Conservation (phyloP, 352 stramenopile genomes). For the Globisporangium iwayamae region DNA sequence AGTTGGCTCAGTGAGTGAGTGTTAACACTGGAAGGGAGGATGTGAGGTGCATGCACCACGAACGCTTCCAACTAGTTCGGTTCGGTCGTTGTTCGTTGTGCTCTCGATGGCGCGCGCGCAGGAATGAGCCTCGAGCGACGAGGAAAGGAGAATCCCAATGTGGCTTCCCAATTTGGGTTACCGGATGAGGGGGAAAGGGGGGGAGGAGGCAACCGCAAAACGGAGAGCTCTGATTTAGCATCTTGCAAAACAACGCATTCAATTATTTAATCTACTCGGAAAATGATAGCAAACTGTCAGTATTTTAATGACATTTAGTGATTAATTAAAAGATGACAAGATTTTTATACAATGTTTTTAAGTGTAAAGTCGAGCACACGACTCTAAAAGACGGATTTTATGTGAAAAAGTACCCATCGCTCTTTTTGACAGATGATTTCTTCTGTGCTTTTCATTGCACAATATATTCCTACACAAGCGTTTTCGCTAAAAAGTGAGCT, state of each 20-base stretch:
- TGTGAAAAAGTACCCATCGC: too few relatives aligned
- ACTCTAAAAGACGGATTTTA: not conserved
- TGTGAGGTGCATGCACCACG: not conserved
- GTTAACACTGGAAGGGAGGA: not conserved
- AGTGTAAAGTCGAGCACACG: not conserved
- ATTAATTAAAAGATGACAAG: too few relatives aligned
- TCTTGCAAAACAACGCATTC: too few relatives aligned
- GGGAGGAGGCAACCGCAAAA: slow-evolving; percentile 2
- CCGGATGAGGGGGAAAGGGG: not conserved
- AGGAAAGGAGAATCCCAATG: not conserved
- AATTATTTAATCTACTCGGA: too few relatives aligned
- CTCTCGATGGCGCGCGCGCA: slow-evolving; percentile 5
- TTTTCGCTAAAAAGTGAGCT: not conserved
- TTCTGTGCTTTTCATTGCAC: not conserved
- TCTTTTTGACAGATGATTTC: not conserved
- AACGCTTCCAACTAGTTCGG: not conserved
- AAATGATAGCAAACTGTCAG: too few relatives aligned
- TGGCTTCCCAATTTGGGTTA: slow-evolving; percentile 8
- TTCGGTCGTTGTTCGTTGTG: not conserved
- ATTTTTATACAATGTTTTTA: not conserved
- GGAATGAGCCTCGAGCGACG: slow-evolving; percentile 6
- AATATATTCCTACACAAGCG: slow-evolving; percentile 6
- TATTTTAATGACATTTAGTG: too few relatives aligned
- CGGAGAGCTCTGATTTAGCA: not conserved
- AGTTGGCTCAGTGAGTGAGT: not conserved